A percentile compares a stretch with the other conserved stretches of the same genome.
phyloP scores from a whole-genome alignment of 352 stramenopile species.

The Pythium folliculosum region DNA sequence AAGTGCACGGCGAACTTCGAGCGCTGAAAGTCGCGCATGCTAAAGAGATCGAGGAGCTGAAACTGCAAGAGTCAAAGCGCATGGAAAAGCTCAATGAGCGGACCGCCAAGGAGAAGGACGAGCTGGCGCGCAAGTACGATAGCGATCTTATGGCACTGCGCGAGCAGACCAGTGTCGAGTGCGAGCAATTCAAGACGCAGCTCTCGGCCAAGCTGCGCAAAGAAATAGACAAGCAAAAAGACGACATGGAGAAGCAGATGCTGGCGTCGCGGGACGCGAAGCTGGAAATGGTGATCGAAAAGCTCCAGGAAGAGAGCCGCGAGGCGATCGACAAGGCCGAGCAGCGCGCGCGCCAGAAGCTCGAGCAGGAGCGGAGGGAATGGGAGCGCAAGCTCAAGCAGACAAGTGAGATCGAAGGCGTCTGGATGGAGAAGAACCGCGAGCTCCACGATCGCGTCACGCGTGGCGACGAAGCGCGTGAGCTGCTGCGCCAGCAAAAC shows the following conservation, averaged over 20 bases:
- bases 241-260: constrained; percentile 70
- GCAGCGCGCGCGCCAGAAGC: constrained; percentile 44
- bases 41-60: constrained; percentile 68
- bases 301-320: constrained; percentile 71
- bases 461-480: constrained; percentile 46
- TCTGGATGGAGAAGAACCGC: constrained; percentile 88
- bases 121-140: constrained; percentile 65
- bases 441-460: constrained; percentile 71
- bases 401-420: constrained; percentile 70
- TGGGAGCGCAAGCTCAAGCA: constrained; percentile 76
- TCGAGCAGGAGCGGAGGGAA: constrained; percentile 62
- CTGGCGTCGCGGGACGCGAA: constrained; percentile 71
- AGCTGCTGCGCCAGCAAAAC: constrained; percentile 52
- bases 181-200: constrained; percentile 65
- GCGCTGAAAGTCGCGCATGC: constrained; percentile 47
- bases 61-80: constrained; percentile 42
- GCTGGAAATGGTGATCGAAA: constrained; percentile 81
- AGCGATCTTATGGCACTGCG: constrained; percentile 49
- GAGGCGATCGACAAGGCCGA: constrained; percentile 57
- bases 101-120: constrained; percentile 64
- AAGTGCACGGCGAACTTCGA: constrained; percentile 55
- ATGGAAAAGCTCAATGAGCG: constrained; percentile 40
- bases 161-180: constrained; percentile 62
- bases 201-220: constrained; percentile 52
- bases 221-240: constrained; percentile 61